Base-by-base conservation (phyloP, 192 early-diverging fungal genomes). In the Rhizophagus clarus region DNA sequence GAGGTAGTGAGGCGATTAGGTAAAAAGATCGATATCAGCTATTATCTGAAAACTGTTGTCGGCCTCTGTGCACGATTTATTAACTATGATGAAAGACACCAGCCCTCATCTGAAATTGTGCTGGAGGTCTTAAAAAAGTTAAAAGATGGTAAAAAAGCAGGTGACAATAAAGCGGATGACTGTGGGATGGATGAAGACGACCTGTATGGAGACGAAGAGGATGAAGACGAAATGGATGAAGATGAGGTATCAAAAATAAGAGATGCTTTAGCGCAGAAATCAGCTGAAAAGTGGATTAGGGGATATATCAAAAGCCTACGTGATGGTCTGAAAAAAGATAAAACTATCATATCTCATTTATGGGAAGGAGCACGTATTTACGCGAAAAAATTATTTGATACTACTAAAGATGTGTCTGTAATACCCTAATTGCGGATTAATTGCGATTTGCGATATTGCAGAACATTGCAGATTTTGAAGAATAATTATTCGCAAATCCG, bases 301-400 rank as follows among this genome's bases (percentile, higher is more conserved):
- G 31, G 20, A 4, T 61, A 74, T 74, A 74, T 74, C 56, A 74
- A 74, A 74, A 32, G 32, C n/a, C 31, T 74, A 14, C 73, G 15
- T 74, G 73, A 74, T 14, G 56, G 26, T 34, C 73, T 29, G 2
- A 74, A 74, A 74, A 74, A 74, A 61, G 56, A 74, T 74, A 29
- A 61, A 56, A 17, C 51, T 17, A 61, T 74, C 56, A 74, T 74
- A 24, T 60, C 73, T 28, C 47, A 74, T 74, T 15, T 74, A 74
- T 74, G 51, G 32, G 32, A 74, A 74, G n/a, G 73, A 14, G 73
- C 56, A 4, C 7, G 11, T 61, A 74, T 31, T 31, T 60, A 74
- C 31, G 56, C 56, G 7, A 32, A 61, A 74, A 74, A 74, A 60
- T 74, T 71, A 42, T 71, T 24, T 28, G 31, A 34, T 71, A 71